Base-by-base conservation (phyloP, 2,329 filamentous ascomycete genomes). In the Microdochium trichocladiopsis region DNA sequence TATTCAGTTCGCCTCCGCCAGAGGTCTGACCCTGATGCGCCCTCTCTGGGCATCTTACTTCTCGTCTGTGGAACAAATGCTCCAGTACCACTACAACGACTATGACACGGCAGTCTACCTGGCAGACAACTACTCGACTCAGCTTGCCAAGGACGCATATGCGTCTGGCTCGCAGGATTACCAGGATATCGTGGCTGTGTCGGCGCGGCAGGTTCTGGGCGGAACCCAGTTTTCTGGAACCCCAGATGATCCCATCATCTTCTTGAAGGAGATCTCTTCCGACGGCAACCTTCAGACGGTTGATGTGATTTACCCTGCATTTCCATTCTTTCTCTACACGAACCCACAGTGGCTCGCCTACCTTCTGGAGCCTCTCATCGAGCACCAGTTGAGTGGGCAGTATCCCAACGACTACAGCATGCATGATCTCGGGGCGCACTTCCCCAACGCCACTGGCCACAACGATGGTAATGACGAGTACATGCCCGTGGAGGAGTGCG, bases 231-330 rank as follows among this genome's bases (percentile, higher is more conserved):
- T 92, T 70, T 79, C 87, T 6, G 82, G 87, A 45, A 87, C 88
- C 21, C 79, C 86, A 1, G 80, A 90, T 3, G 76, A 83, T 56
- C 87, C 87, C 0, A 77, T 93, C 43, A 67, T 94, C 22, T 94
- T 94, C 69, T 71, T 93, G 55, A 94, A 94, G 64, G 90, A 94
- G 66, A 93, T 94, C 52, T 90, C 87, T 1, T 91, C 87, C 2
- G 88, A 93, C 60, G 89, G 89, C 3, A 93, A 95, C 61, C 85
- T 85, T 66, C 89, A 94, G 64, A 94, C 89, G 0, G 87, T 94
- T 11, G 88, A 93, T 70, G 88, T 95, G 52, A 93, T 95, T 60
- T 94, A 91, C 72, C 90, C 89, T 0, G 80, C 88, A 0, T 92
- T 90, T 68, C 88, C 90, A 0, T 94, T 93, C 75, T 93, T 93